Evolutionary conservation across 2,329 filamentous ascomycete species (phyloP), one percentile per base, ranked within the genome.

Genomic region (Aspergillus carbonarius): DNA sequence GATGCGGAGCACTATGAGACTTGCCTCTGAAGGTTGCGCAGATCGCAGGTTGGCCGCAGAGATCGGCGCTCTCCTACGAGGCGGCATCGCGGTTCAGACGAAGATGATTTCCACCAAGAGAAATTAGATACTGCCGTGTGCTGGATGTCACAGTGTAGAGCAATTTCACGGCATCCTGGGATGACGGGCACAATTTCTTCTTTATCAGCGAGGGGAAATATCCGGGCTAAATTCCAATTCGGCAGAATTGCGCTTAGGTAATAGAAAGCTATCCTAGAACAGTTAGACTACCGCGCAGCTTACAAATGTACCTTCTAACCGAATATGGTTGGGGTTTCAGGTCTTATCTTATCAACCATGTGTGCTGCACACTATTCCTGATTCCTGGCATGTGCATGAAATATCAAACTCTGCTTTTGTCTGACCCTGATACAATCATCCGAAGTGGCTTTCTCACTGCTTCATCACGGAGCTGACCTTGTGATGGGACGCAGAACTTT

Each of bases 31-130:
- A 55, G 66, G 63, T 49, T 68, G 64, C 54, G 66, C 63, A 56
- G 66, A 62, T 60, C 69, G 67, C 57, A 61, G 59, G 40, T 66
- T 63, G 39, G 68, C 66, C 55, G 68, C 66, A 56, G 71, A 60
- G 59, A 71, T 63, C 64, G 72, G 70, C 48, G 70, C 67, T 67
- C 70, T 73, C 66, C 66, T 73, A 61, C 72, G 72, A 59, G 74
- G 74, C 61, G 74, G 72, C 74, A 77, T 76, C 55, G 56, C 50
- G 57, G 35, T 48, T 37, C 46, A 42, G n/a, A 23, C 39, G 20
- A 40, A 34, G 18, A 42, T 50, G 20, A 42, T 20, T 1, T 56
- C n/a, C 15, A 55, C 47, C 25, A 40, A 47, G 42, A 37, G 32
- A 23, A 58, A 51, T 23, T 42, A 20, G 13, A 35, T 35, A 44